A percentile compares a stretch with the other conserved stretches of the same genome.
Conservation (phyloP, 305 asterid genomes). For the Caryopteris hybrid region DNA sequence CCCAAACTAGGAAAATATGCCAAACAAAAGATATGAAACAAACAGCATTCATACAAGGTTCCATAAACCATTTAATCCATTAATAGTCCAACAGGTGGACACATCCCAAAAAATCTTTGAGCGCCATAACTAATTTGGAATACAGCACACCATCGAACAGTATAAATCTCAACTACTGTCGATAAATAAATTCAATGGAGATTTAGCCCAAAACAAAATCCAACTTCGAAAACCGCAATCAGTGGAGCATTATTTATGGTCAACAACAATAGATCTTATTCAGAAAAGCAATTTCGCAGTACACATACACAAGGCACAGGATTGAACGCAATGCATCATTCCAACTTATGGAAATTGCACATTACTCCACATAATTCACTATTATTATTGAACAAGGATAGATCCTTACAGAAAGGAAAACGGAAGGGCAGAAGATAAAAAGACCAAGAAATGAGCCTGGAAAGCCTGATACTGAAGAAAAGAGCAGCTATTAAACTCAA, state of each 20-base stretch:
- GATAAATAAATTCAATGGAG: neutral
- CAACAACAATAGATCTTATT: neutral
- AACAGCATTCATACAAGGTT: neutral
- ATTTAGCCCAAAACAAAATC: neutral
- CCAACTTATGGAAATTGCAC: neutral
- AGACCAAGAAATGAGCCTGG: neutral
- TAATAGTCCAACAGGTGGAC: neutral
- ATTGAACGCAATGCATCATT: neutral
- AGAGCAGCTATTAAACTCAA: neutral
- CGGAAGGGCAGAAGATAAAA: neutral
- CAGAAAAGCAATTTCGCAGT: neutral
- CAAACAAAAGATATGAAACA: neutral
- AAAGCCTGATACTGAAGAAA: neutral
- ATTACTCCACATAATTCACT: neutral
- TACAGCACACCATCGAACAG: neutral
- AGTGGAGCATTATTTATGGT: neutral
- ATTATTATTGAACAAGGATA: neutral
- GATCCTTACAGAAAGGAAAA: neutral
- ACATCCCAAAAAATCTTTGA: neutral
- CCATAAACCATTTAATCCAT: conserved; percentile 1
- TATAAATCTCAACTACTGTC: neutral
- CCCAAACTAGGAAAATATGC: neutral
- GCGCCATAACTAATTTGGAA: neutral
- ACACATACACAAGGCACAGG: neutral
- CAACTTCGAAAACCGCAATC: neutral